phyloP scores from a whole-genome alignment of 805 yeast genomes.

The Cyberlindnera samutprakarnensis region DNA sequence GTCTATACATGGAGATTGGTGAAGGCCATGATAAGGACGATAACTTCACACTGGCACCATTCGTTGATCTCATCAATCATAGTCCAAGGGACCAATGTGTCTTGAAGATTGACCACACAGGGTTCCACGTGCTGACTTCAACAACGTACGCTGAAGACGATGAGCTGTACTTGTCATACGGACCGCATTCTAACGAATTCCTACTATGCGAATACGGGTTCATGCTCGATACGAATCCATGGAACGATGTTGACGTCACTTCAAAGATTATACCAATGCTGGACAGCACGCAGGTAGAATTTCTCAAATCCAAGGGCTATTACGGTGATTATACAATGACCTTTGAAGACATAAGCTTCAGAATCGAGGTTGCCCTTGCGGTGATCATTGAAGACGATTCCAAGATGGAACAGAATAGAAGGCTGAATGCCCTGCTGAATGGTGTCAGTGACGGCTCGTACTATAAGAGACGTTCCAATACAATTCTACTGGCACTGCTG shows the following conservation, averaged over 20 bases:
- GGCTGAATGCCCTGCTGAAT: conserved; percentile 16
- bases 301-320: conserved; percentile 47
- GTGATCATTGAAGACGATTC: conserved; percentile 31
- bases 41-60: conserved; percentile 87
- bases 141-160: conserved; percentile 30
- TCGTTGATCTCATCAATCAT: conserved; percentile 84
- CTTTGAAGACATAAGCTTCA: conserved; percentile 48
- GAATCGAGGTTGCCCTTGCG: conserved; percentile 73
- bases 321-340: conserved; percentile 69
- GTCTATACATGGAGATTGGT: conserved; percentile 70
- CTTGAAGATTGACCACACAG: conserved; percentile 36
- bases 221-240: conserved; percentile 44
- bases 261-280: conserved; percentile 31
- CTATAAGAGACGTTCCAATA: conserved; percentile 27
- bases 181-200: conserved; percentile 83
- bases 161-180: conserved; percentile 72
- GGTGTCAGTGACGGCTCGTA: conserved; percentile 43
- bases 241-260: conserved; percentile 68
- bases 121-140: conserved; percentile 44
- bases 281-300: conserved; percentile 31
- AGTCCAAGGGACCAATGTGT: conserved; percentile 40
- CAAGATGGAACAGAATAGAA: conserved; percentile 13
- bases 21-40: conserved; percentile 43
- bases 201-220: conserved; percentile 86
- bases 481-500: conserved; percentile 28